Evolutionary conservation across 1,284 basidiomycete genomes (phyloP).

Genomic region (Calocybe gambosa): DNA sequence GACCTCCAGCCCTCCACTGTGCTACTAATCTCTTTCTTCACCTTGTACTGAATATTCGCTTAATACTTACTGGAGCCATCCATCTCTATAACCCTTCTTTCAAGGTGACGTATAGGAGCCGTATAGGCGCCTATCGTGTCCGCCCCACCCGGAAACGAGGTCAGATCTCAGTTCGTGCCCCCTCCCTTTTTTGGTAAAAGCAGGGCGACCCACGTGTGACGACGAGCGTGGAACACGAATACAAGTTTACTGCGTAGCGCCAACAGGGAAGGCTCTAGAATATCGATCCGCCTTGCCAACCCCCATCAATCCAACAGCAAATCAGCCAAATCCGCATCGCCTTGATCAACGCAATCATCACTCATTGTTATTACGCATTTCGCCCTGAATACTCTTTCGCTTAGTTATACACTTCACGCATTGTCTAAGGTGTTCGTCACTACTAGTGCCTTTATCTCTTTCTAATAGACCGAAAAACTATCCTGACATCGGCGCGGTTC

Average conservation of each 20-base stretch:
- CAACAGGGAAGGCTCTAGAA: background rate
- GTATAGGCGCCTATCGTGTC: constrained; percentile 3
- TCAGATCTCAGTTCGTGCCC: constrained; percentile 3
- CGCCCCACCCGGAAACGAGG: constrained; percentile 2
- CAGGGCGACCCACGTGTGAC: background rate
- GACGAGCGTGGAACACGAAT: constrained; percentile 5
- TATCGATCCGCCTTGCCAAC: background rate
- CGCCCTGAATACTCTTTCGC: background rate
- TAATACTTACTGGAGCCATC: too few species aligned
- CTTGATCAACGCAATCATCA: background rate
- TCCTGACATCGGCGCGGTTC: too few species aligned
- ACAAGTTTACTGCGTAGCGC: background rate
- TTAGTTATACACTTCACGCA: background rate
- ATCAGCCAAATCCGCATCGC: constrained; percentile 1
- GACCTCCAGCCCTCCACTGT: constrained; percentile 4
- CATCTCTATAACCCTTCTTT: background rate
- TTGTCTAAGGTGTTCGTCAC: too few species aligned
- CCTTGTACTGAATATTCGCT: too few species aligned
- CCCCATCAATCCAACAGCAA: background rate
- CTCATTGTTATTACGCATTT: background rate
- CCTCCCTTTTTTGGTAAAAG: background rate
- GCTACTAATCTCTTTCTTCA: background rate
- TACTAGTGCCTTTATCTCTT: too few species aligned
- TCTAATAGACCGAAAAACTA: too few species aligned
- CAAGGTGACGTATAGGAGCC: background rate